Evolutionary conservation across 2,329 filamentous ascomycete genomes (phyloP), one percentile per base, ranked within the genome.

Genomic region (Pezicula carpinea): DNA sequence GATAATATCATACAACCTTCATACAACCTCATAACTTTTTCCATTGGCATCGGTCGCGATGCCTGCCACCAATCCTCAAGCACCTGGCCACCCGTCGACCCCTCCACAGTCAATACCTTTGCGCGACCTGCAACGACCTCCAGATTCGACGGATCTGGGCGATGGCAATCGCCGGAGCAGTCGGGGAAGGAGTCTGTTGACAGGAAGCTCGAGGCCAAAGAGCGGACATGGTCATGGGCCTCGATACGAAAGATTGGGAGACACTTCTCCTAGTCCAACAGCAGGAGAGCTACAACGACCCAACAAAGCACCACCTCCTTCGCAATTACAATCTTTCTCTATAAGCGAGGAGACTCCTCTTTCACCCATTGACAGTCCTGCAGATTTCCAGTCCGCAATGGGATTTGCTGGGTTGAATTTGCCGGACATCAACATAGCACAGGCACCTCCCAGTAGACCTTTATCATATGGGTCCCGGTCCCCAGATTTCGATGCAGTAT

Each of bases 71-170:
- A 70, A 71, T 56, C 66, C 70, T 43, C 66, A 71, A 49, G 66
- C 71, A 48, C 49, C 53, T 29, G 44, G 52, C 52, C 68, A 71
- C 54, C 67, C 69, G 52, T 71, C 75, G 22, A 67, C 69, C 39
- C 63, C 66, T 48, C 70, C 73, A 50, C 77, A 78, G 59, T 83
- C 84, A 52, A 91, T 93, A 68, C 86, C 85, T 50, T 72, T 92
- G 49, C 83, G 83, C 65, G 79, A 84, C 57, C 71, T 87, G 21
- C 49, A 57, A 55, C 65, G 57, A 11, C 61, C 62, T 41, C 59
- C 63, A n/a, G 61, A 63, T 50, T 55, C 56, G 13, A 50, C 47
- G 21, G 56, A 60, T 39, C 22, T 55, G 34, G 55, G 47, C 45
- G 55, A 59, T 53, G 59, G 54, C 40, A 48, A 40, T 26, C 50